A percentile compares a stretch with the other conserved stretches of the same genome.
phyloP scores from a whole-genome alignment of 2,329 filamentous ascomycete species.

The Exophiala aquamarina region DNA sequence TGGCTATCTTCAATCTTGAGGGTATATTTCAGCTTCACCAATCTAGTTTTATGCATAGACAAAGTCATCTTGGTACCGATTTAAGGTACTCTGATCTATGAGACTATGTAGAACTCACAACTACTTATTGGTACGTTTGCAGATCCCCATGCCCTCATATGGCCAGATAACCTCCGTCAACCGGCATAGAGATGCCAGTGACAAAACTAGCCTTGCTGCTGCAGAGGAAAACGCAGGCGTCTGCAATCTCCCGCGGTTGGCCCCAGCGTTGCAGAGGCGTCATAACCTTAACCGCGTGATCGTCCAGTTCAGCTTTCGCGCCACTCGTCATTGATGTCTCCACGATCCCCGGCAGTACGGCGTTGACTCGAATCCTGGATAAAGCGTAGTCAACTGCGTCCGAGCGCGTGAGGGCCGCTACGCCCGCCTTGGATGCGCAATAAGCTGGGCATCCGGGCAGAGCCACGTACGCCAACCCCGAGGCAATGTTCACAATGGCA shows the following conservation, averaged over 20 bases:
- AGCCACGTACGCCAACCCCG: slow-evolving; percentile 48
- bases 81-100: too few species aligned
- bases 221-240: slow-evolving; percentile 51
- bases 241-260: slow-evolving; percentile 49
- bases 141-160: too few species aligned
- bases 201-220: slow-evolving; percentile 52
- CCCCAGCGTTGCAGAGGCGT: slow-evolving; percentile 55
- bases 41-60: too few species aligned
- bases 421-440: slow-evolving; percentile 42
- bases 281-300: slow-evolving; percentile 45
- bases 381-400: slow-evolving; percentile 34
- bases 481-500: slow-evolving; percentile 54
- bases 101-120: too few species aligned
- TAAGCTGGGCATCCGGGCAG: slow-evolving; percentile 37
- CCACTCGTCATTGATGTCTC: slow-evolving; percentile 48
- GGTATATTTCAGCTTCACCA: too few species aligned
- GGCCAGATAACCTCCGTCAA: slow-evolving; percentile 48
- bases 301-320: slow-evolving; percentile 38
- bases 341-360: slow-evolving; percentile 44
- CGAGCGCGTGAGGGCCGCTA: slow-evolving; percentile 45
- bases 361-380: slow-evolving; percentile 37
- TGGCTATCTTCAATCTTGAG: too few species aligned
- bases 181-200: slow-evolving; percentile 52
- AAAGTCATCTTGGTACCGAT: too few species aligned
- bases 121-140: too few species aligned